Evolutionary conservation across 768 basidiomycete species (phyloP).

Genomic region (Mrakia blollopis): DNA sequence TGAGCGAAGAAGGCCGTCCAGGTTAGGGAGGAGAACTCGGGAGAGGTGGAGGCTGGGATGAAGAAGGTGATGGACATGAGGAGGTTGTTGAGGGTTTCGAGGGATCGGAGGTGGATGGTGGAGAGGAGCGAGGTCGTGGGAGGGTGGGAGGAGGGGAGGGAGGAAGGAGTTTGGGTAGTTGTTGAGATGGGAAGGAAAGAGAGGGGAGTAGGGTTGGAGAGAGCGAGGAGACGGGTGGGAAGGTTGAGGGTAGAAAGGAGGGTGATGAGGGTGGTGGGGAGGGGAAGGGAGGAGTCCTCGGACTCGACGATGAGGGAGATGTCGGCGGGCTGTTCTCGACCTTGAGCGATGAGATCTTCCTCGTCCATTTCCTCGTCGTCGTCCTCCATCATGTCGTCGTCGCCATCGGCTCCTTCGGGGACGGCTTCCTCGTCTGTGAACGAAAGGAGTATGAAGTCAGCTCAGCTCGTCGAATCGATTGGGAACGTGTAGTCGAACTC

Average conservation of each 20-base stretch:
- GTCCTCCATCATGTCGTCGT: conserved; percentile 35
- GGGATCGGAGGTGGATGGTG: conserved; percentile 73
- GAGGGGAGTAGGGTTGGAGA: conserved; percentile 68
- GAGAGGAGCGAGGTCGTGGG: conserved; percentile 82
- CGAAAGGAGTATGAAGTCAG: no score
- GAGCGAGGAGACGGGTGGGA: conserved; percentile 55
- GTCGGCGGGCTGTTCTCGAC: conserved; percentile 45
- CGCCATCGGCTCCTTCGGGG: conserved; percentile 39
- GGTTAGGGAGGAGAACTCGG: conserved; percentile 49
- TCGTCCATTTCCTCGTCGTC: conserved; percentile 45
- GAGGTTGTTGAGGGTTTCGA: conserved; percentile 86
- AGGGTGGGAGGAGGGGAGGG: conserved; percentile 67
- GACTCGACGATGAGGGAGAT: conserved; percentile 43
- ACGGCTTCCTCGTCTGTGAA: conserved; percentile 34
- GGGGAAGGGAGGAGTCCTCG: conserved; percentile 32
- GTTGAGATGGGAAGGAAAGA: conserved; percentile 67
- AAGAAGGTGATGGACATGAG: conserved; percentile 64
- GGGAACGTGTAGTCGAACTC: no score
- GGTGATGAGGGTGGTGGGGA: conserved; percentile 40
- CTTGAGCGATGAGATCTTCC: conserved; percentile 49
- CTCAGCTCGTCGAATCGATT: no score
- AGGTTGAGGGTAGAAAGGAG: conserved; percentile 61
- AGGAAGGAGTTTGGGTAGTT: conserved; percentile 30
- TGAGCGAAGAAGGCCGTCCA: conserved; percentile 39
- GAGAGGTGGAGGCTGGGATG: conserved; percentile 44